Base-by-base conservation (phyloP, 108 stramenopile species). In the Nannochloropsis oceanica region DNA sequence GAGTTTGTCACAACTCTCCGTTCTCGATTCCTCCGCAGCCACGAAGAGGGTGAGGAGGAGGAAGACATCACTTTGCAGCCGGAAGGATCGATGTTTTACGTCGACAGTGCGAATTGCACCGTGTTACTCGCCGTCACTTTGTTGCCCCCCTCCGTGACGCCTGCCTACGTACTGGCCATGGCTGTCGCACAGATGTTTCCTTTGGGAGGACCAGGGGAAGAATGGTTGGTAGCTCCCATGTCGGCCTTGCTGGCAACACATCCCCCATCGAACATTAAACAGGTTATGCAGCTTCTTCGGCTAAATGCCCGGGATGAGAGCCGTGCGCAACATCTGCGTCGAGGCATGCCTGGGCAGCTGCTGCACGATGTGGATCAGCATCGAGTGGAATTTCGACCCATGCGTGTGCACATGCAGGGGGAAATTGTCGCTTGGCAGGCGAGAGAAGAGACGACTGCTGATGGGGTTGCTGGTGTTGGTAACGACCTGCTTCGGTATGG, bases 1-100 rank as follows among this genome's bases (percentile, higher is more conserved):
- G 44, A 84, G 27, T 84, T 88, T 14, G 87, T 88, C 84, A 82
- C 44, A 43, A 73, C 43, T 43, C 79, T 88, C 20, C 50, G 87
- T 24, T 81, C 46, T 25, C 59, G 87, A 22, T 88, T 88, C 27
- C 84, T 88, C 79, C 81, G 86, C 12, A 42, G 44, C 42, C 43
- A 42, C 20, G 80, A 42, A 25, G 85, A 43, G 11, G 18, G 27
- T 10, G 82, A 43, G 18, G 82, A 43, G 82, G 84, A 84, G 73
- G 84, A 88, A 81, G 87, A 88, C 79, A 73, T 88, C 24, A 87
- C 84, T 20, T 73, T 80, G 42, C 44, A 27, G 12, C 79, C 80
- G 80, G 84, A 42, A 81, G 87, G 87, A 22, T 82, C 84, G 27
- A 44, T 82, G 18, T 84, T 82, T 43, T 84, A 81, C 14, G 87